Evolutionary conservation across 2,329 filamentous ascomycete genomes (phyloP), one percentile per base, ranked within the genome.

Genomic region (Neofusicoccum parvum): DNA sequence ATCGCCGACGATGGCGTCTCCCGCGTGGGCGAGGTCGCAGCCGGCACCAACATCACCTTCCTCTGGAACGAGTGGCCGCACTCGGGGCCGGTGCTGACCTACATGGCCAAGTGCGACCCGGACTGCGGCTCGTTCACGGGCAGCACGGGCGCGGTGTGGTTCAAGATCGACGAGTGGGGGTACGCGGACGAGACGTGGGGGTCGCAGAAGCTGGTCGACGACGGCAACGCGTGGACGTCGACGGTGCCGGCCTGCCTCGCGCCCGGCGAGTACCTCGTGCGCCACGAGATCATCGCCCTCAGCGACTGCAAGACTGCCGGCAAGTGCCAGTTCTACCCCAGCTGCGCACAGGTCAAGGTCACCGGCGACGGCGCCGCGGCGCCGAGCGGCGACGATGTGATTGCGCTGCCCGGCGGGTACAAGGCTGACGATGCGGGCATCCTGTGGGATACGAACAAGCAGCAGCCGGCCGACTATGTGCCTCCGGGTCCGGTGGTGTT

Each of bases 311-410:
- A 80, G 70, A 75, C 74, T 17, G 67, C 73, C 71, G 66, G 70
- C 39, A 51, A 69, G 20, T 72, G 72, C 51, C 80, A 82, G 68
- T 77, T 81, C 66, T 82, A 82, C 71, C 77, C 78, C 71, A 76
- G 76, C 68, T 81, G 78, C 70, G 73, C 79, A 20, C 78, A 77
- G 64, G 66, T 75, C 27, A 74, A 73, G 14, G 72, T 74, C 2
- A 62, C 65, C 15, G 72, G 72, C 0, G 43, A 23, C 0, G 54
- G 54, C 0, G 5, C 27, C 15, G 54, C 10, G 15, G 41, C n/a
- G 23, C 54, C 54, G 15, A 27, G 10, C 9, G 54, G 32, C 1
- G 54, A 59, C 2, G n/a, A 6, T 0, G 7, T 46, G 23, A 59
- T 59, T 36, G 54, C 54, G n/a, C 3, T 59, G 54, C 54, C 54